These are phyloP conservation scores for Hirschioporus abietinus DNA, from an alignment of 768 basidiomycete genomes.

Conservation along the genomic window DNA sequence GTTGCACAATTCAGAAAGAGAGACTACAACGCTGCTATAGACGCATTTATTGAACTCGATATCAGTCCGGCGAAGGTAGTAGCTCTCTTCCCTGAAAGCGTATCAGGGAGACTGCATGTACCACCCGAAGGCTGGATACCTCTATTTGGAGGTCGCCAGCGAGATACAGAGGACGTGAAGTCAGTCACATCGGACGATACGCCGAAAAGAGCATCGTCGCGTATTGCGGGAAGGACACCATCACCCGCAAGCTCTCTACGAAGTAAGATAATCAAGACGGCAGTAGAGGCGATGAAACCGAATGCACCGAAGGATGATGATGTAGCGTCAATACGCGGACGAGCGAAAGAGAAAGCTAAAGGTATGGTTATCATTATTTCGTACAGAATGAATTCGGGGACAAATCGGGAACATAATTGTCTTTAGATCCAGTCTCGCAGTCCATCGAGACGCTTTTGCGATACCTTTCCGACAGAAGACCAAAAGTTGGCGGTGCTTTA, in stretches of 20 bases:
- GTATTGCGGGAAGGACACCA: conserved; percentile 25
- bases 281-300: conserved; percentile 48
- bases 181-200: conserved; percentile 24
- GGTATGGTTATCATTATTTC: conserved; percentile 11
- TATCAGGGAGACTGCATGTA: conserved; percentile 74
- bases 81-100: conserved; percentile 75
- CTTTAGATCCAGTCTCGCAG: conserved; percentile 20
- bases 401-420: conserved; percentile 11
- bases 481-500: conserved; percentile 77
- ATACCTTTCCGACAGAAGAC: conserved; percentile 86
- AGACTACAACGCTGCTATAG: conserved; percentile 74
- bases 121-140: conserved; percentile 70
- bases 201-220: conserved; percentile 15
- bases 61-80: conserved; percentile 93
- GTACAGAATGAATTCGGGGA: background rate
- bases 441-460: conserved; percentile 86
- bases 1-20: conserved; percentile 68
- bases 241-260: conserved; percentile 38
- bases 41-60: conserved; percentile 83
- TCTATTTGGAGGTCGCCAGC: conserved; percentile 72
- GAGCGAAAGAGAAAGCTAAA: conserved; percentile 25
- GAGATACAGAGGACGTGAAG: conserved; percentile 22
- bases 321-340: conserved; percentile 43
- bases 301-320: conserved; percentile 56
- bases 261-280: conserved; percentile 39